Base-by-base conservation (phyloP, 129 eudicot species). In the Deinandra increscens region DNA sequence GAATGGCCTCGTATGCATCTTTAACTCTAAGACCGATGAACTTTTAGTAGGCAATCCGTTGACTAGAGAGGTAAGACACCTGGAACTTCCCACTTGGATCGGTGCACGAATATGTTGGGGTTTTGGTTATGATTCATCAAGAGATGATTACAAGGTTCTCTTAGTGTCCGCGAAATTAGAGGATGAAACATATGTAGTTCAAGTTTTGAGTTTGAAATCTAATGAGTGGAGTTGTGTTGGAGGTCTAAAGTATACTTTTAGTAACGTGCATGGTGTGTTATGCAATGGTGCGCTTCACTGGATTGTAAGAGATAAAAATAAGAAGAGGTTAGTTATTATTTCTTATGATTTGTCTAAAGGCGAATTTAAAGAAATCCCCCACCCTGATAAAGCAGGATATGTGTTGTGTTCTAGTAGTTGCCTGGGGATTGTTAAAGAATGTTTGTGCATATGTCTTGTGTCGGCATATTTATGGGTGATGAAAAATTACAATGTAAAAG, bases 191-290 rank as follows among this genome's bases (percentile, higher is more conserved):
- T 13, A 29, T 60, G 20, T n/a, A n/a, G n/a, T 60, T 34, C 66
- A 60, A 60, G 66, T 36, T 20, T 36, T 60, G 11, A 15, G 44
- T 60, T 60, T 36, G 66, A 60, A 60, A 60, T 60, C 29, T 1
- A 60, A 60, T 34, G 66, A 0, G 12, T 60, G 66, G 45, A 36
- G 22, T 15, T 45, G 34, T 14, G 7, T 8, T 3, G 45, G 44
- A 15, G 66, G 15, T 7, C 26, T 60, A 45, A 17, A 36, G 12
- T 60, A 36, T 36, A 14, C 13, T 0, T 33, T 54, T 4, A 1
- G 22, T 51, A 54, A 5, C 3, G 3, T 3, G 7, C n/a, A 5
- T 56, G 31, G 31, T 26, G 3, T 26, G 31, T 26, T 37, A 36
- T 26, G 23, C 26, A 12, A 56, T 13, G 63, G 9, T 4, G 38